phyloP scores from a whole-genome alignment of 345 rosid genomes.

The Draba incana region DNA sequence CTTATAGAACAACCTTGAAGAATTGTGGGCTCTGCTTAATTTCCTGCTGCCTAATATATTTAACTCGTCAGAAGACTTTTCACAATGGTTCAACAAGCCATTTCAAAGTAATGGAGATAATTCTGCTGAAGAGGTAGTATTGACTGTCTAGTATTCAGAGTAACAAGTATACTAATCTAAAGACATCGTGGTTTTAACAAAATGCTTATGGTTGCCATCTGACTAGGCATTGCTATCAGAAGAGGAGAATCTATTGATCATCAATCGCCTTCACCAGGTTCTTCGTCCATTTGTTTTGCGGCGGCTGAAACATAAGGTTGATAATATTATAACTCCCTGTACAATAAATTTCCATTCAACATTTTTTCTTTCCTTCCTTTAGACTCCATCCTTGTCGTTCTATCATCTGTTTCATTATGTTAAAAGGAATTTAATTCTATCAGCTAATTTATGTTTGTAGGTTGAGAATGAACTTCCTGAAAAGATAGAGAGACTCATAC shows the following conservation, averaged over 20 bases:
- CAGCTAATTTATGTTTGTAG: slow-evolving; percentile 43
- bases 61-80: slow-evolving; percentile 92
- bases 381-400: slow-evolving; percentile 26
- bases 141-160: slow-evolving; percentile 20
- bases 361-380: not conserved
- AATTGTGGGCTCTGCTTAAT: slow-evolving; percentile 92
- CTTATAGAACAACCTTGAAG: slow-evolving; percentile 89
- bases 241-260: slow-evolving; percentile 90
- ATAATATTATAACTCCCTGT: slow-evolving; percentile 14
- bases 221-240: slow-evolving; percentile 83
- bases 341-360: slow-evolving; percentile 12
- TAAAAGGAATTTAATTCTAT: not conserved
- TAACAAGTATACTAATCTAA: slow-evolving; percentile 10
- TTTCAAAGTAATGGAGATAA: slow-evolving; percentile 85
- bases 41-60: slow-evolving; percentile 91
- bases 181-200: slow-evolving; percentile 16
- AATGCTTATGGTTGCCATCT: slow-evolving; percentile 28
- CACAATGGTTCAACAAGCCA: slow-evolving; percentile 98
- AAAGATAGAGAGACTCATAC: slow-evolving; percentile 87
- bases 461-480: slow-evolving; percentile 91
- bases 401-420: slow-evolving; percentile 8
- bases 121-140: slow-evolving; percentile 77
- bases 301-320: slow-evolving; percentile 92
- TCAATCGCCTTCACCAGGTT: slow-evolving; percentile 95
- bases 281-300: slow-evolving; percentile 94